phyloP scores from a whole-genome alignment of 805 yeast genomes.

The Candida mattraensis region DNA sequence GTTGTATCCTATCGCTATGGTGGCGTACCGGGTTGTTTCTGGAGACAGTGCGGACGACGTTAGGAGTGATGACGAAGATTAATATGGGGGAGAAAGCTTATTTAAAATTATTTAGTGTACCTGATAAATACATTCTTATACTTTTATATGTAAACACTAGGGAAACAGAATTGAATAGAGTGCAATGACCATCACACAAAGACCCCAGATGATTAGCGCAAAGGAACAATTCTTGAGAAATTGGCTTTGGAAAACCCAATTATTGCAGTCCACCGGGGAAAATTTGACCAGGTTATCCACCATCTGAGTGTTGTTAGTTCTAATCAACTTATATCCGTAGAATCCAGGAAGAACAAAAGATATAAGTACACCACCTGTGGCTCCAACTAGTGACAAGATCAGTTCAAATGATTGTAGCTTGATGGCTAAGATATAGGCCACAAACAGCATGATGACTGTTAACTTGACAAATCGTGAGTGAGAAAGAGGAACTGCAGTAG shows the following conservation, averaged over 20 bases:
- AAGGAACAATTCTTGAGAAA: constrained; percentile 30
- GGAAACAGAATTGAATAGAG: constrained; percentile 44
- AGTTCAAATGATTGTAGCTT: constrained; percentile 63
- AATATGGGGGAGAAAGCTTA: constrained; percentile 11
- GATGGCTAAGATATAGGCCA: constrained; percentile 57
- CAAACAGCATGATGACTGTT: constrained; percentile 45
- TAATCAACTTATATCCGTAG: constrained; percentile 65
- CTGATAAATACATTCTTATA: constrained; percentile 30
- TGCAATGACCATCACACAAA: constrained; percentile 54
- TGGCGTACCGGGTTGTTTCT: constrained; percentile 64
- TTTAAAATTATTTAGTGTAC: not conserved
- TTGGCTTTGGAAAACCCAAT: constrained; percentile 23
- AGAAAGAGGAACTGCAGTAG: constrained; percentile 44
- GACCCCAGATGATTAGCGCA: constrained; percentile 51
- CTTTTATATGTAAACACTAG: constrained; percentile 2
- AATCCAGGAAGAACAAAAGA: constrained; percentile 78
- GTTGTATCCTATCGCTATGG: constrained; percentile 72
- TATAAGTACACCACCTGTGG: constrained; percentile 80
- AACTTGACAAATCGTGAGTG: constrained; percentile 45
- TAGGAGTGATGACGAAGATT: constrained; percentile 78
- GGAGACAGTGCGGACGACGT: constrained; percentile 85
- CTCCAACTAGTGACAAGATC: constrained; percentile 73
- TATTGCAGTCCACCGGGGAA: constrained; percentile 26
- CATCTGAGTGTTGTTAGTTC: constrained; percentile 20
- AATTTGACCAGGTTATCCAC: constrained; percentile 13